Evolutionary conservation across 2,329 filamentous ascomycete species (phyloP).

Genomic region (Colletotrichum tropicale): DNA sequence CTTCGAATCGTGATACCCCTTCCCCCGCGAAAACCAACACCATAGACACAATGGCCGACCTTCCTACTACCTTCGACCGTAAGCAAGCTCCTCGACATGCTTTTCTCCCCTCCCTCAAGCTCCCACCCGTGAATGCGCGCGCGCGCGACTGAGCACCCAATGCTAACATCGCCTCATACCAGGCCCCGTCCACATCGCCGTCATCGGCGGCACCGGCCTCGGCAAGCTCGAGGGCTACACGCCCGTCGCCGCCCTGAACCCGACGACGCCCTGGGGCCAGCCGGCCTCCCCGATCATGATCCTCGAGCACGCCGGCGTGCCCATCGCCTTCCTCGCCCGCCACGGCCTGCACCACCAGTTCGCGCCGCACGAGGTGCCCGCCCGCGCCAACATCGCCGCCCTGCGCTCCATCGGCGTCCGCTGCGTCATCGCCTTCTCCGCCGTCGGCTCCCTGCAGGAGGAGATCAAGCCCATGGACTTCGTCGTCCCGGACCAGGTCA

Average conservation of each 20-base stretch:
- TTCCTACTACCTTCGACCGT: slow-evolving; percentile 66
- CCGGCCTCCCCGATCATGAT: slow-evolving; percentile 81
- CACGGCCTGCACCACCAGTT: slow-evolving; percentile 89
- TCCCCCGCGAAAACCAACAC: neutral
- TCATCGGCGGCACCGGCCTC: slow-evolving; percentile 93
- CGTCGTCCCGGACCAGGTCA: slow-evolving; percentile 93
- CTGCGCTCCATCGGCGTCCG: slow-evolving; percentile 88
- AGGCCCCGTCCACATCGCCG: slow-evolving; percentile 81
- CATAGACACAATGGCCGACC: slow-evolving; percentile 48
- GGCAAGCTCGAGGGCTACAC: slow-evolving; percentile 86
- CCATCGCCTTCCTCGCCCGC: slow-evolving; percentile 91
- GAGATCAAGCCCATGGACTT: slow-evolving; percentile 96
- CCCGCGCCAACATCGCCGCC: slow-evolving; percentile 97
- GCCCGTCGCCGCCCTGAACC: slow-evolving; percentile 78
- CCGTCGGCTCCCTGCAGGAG: slow-evolving; percentile 91
- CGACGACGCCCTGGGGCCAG: slow-evolving; percentile 85
- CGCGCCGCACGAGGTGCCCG: slow-evolving; percentile 93
- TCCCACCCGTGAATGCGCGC: neutral
- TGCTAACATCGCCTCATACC: neutral
- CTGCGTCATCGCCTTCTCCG: slow-evolving; percentile 91
- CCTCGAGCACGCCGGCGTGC: slow-evolving; percentile 81
- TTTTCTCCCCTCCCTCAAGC: neutral
- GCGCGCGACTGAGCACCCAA: neutral
- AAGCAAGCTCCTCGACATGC: slow-evolving; percentile 27
- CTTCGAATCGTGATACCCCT: neutral